Evolutionary conservation across 768 basidiomycete genomes (phyloP).

Genomic region (Tricholoma matsutake): DNA sequence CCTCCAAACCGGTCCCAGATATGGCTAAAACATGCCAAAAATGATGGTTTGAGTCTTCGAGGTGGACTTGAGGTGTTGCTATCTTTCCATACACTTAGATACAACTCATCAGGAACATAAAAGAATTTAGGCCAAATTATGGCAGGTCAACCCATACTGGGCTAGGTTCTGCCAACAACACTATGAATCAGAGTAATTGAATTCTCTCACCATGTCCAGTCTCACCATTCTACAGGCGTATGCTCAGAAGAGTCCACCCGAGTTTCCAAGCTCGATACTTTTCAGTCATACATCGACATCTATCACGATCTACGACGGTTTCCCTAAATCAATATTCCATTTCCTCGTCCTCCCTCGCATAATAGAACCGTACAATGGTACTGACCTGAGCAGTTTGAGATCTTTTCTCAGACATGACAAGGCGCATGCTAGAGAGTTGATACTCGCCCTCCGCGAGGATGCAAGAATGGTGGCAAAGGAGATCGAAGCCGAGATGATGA

Average conservation of each 20-base stretch:
- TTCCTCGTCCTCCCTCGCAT: constrained; percentile 79
- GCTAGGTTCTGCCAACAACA: too few relatives aligned
- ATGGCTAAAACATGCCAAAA: too few relatives aligned
- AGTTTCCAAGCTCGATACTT: constrained; percentile 57
- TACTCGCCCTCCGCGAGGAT: constrained; percentile 52
- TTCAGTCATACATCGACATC: constrained; percentile 53
- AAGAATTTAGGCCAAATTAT: too few relatives aligned
- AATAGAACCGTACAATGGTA: constrained; percentile 24
- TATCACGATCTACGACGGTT: constrained; percentile 71
- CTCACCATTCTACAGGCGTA: constrained; percentile 61
- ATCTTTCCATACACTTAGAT: too few relatives aligned
- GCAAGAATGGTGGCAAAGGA: constrained; percentile 53
- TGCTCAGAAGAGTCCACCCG: constrained; percentile 48
- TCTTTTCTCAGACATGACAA: constrained; percentile 55
- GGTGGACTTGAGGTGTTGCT: too few relatives aligned
- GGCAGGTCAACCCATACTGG: too few relatives aligned
- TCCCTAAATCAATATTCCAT: constrained; percentile 84
- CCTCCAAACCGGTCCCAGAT: too few relatives aligned
- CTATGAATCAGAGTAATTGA: too few relatives aligned
- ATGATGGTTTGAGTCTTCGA: too few relatives aligned
- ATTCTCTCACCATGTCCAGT: constrained; percentile 39
- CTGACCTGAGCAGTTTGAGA: constrained; percentile 52
- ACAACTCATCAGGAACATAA: too few relatives aligned
- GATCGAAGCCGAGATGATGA: constrained; percentile 78
- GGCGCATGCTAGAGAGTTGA: constrained; percentile 48